A percentile compares a stretch with the other conserved stretches of the same genome.
Evolutionary conservation across 305 asterid genomes (phyloP).

Genomic region (Solanum hybrid): DNA sequence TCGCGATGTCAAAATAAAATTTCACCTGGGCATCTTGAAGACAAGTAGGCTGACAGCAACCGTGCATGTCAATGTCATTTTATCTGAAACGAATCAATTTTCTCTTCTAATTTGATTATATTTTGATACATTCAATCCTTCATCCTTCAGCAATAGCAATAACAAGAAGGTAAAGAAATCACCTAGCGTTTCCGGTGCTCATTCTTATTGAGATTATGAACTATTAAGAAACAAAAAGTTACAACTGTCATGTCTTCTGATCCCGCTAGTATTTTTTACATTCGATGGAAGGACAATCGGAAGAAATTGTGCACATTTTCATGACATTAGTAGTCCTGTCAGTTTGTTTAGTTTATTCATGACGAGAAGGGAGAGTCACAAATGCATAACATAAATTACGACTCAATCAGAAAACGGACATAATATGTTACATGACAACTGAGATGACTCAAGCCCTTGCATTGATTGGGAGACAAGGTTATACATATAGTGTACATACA

Average conservation of each 20-base stretch:
- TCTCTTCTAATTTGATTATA: background rate
- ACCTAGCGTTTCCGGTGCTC: background rate
- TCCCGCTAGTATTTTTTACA: background rate
- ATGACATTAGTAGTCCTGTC: background rate
- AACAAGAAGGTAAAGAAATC: background rate
- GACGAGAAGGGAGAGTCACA: background rate
- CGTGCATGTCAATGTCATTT: background rate
- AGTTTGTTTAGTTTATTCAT: background rate
- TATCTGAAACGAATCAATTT: background rate
- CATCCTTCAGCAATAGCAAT: background rate
- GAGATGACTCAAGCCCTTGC: conserved; percentile 4
- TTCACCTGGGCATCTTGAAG: background rate
- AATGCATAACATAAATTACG: background rate
- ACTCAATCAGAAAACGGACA: background rate
- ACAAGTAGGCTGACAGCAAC: background rate
- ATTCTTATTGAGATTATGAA: background rate
- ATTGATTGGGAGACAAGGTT: conserved; percentile 1
- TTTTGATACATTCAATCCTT: background rate
- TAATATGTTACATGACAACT: background rate
- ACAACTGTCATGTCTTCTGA: background rate
- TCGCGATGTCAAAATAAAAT: background rate
- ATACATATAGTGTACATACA: background rate
- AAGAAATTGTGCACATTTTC: background rate
- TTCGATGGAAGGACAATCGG: background rate
- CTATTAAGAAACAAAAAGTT: background rate